Evolutionary conservation across 208 protist genomes (phyloP), one percentile per base, ranked within the genome.

Genomic region (Acanthamoeba lenticulata): DNA sequence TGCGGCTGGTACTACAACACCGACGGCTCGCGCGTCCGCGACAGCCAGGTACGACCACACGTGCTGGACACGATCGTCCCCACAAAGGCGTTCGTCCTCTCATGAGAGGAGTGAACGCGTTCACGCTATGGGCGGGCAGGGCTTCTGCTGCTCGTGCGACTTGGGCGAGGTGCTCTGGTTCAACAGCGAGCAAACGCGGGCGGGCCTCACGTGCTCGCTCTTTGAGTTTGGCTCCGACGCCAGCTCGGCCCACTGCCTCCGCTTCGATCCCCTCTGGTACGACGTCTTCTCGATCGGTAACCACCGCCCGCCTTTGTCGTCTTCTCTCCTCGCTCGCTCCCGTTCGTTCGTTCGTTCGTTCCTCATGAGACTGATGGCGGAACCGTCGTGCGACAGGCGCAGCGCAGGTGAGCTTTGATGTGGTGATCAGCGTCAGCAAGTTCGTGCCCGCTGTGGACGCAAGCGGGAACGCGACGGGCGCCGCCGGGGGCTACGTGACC

Each of bases 81-180:
- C n/a, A n/a, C n/a, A n/a, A n/a, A n/a, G n/a, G n/a, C n/a, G n/a
- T n/a, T n/a, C n/a, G n/a, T n/a, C n/a, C n/a, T n/a, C n/a, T n/a
- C n/a, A n/a, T n/a, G n/a, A n/a, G n/a, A n/a, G n/a, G n/a, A n/a
- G n/a, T n/a, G n/a, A n/a, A n/a, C n/a, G n/a, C n/a, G n/a, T n/a
- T n/a, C n/a, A n/a, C n/a, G n/a, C n/a, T n/a, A n/a, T n/a, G n/a
- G n/a, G n/a, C n/a, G n/a, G n/a, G 34, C 44, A 90, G 81, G 81
- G 81, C 7, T 90, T 90, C 81, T 90, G 81, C 36, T 90, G 81
- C 15, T 34, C 44, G 32, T 90, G 81, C 27, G 81, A 90, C 49
- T 34, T 90, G 44, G n/a, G 49, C 32, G 49, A 90, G 19, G 81
- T 90, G 32, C 52, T 90, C 1, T 65, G 52, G 81, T 21, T 90